Conservation (phyloP, 2,329 filamentous ascomycete genomes). For the Aspergillus piperis region DNA sequence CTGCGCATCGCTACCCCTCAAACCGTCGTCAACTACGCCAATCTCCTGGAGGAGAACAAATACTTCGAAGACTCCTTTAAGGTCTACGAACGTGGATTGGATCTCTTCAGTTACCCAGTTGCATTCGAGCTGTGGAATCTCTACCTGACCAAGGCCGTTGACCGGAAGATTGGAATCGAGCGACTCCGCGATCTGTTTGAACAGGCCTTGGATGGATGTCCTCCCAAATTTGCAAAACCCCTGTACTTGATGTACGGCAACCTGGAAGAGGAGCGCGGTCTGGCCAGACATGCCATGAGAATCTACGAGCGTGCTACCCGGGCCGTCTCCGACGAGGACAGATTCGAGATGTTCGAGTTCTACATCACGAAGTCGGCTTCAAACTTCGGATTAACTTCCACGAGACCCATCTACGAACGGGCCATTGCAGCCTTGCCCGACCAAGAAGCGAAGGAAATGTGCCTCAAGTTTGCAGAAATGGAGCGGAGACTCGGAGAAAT, state of each 20-base stretch:
- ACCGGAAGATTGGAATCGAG: slow-evolving; percentile 94
- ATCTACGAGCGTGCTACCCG: slow-evolving; percentile 97
- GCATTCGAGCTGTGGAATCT: slow-evolving; percentile 99
- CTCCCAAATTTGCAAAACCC: slow-evolving; percentile 92
- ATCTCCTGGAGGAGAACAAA: slow-evolving; percentile 86
- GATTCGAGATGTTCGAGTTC: slow-evolving; percentile 97
- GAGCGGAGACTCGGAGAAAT: slow-evolving; percentile 89
- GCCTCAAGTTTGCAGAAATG: slow-evolving; percentile 97
- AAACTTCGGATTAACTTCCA: slow-evolving; percentile 95
- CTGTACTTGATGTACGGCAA: slow-evolving; percentile 98
- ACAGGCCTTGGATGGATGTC: slow-evolving; percentile 91
- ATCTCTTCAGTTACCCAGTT: slow-evolving; percentile 97
- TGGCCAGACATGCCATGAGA: slow-evolving; percentile 95
- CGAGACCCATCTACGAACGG: slow-evolving; percentile 91
- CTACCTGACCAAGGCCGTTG: slow-evolving; percentile 95
- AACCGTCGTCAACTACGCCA: slow-evolving; percentile 98
- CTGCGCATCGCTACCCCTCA: slow-evolving; percentile 96
- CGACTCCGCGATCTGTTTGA: slow-evolving; percentile 93
- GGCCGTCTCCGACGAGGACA: slow-evolving; percentile 90
- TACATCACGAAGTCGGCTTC: slow-evolving; percentile 99
- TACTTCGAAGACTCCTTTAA: slow-evolving; percentile 99
- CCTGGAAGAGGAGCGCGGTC: slow-evolving; percentile 89
- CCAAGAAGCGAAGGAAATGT: slow-evolving; percentile 93
- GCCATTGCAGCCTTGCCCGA: slow-evolving; percentile 94
- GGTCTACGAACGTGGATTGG: slow-evolving; percentile 90